Percentiles rank a stretch among this genome's conserved stretches.
Evolutionary conservation across 225 moss, liverwort and hornwort genomes (phyloP).

Genomic region (Thuidium tamariscinum): DNA sequence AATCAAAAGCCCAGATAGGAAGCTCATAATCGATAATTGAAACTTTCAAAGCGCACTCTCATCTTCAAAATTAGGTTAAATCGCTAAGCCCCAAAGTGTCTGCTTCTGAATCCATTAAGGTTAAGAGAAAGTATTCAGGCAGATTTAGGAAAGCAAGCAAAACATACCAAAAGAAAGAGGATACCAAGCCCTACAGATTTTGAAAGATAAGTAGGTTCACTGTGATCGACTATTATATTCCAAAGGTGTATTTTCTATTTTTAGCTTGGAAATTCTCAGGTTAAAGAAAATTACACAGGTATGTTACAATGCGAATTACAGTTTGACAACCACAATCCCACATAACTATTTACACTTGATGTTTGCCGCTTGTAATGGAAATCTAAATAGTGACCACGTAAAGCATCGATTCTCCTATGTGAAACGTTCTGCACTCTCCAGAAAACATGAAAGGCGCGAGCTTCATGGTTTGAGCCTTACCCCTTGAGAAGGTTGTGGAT

Average conservation of each 20-base stretch:
- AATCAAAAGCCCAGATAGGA: background rate
- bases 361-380: background rate
- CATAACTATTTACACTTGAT: background rate
- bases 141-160: background rate
- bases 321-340: background rate
- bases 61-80: background rate
- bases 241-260: background rate
- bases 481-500: constrained; percentile 29
- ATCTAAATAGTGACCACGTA: no score
- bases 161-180: background rate
- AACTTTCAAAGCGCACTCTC: background rate
- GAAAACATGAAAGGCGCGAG: background rate
- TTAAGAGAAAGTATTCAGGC: no score
- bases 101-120: background rate
- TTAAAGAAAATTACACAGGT: no score
- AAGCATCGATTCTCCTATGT: background rate
- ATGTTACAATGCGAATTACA: background rate
- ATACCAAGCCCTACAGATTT: background rate
- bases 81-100: no score
- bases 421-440: background rate
- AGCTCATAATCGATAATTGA: background rate
- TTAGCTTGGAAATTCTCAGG: background rate
- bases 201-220: background rate
- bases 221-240: background rate
- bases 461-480: background rate